Conservation (phyloP, 768 basidiomycete species). For the Lactifluus subvellereus region DNA sequence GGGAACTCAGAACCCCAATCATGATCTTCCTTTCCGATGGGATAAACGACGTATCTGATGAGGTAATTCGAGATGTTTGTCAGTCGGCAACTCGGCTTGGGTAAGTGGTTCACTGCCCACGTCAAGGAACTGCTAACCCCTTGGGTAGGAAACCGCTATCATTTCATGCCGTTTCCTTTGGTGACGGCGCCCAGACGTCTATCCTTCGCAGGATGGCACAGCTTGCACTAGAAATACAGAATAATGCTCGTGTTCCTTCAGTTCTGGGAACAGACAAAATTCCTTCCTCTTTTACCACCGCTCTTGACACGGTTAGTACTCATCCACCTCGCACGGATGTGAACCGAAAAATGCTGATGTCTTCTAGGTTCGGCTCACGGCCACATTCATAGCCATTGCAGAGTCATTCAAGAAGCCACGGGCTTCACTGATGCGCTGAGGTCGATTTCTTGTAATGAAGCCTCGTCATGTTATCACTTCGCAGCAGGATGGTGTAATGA, state of each 20-base stretch:
- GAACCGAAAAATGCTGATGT: neutral
- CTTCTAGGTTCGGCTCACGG: slow-evolving; percentile 44
- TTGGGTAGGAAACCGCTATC: neutral
- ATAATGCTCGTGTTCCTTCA: slow-evolving; percentile 34
- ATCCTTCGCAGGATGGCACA: slow-evolving; percentile 46
- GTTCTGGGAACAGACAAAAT: neutral
- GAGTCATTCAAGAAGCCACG: slow-evolving; percentile 51
- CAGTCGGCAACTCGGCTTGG: slow-evolving; percentile 40
- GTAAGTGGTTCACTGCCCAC: slow-evolving; percentile 26
- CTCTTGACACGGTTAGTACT: slow-evolving; percentile 24
- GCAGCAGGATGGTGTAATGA: neutral
- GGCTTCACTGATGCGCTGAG: slow-evolving; percentile 36
- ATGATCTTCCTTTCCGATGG: slow-evolving; percentile 57
- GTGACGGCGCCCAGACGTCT: neutral
- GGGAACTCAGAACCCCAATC: slow-evolving; percentile 39
- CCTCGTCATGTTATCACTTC: neutral
- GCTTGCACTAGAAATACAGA: slow-evolving; percentile 44
- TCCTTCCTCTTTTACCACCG: slow-evolving; percentile 38
- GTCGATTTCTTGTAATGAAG: neutral
- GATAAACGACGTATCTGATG: slow-evolving; percentile 38
- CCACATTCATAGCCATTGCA: slow-evolving; percentile 48
- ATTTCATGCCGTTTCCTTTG: slow-evolving; percentile 53
- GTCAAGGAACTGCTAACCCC: too few relatives aligned
- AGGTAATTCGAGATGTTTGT: slow-evolving; percentile 37
- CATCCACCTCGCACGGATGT: neutral